Base-by-base conservation (phyloP, 2,329 filamentous ascomycete species). In the Drechslerella coelobrocha region DNA sequence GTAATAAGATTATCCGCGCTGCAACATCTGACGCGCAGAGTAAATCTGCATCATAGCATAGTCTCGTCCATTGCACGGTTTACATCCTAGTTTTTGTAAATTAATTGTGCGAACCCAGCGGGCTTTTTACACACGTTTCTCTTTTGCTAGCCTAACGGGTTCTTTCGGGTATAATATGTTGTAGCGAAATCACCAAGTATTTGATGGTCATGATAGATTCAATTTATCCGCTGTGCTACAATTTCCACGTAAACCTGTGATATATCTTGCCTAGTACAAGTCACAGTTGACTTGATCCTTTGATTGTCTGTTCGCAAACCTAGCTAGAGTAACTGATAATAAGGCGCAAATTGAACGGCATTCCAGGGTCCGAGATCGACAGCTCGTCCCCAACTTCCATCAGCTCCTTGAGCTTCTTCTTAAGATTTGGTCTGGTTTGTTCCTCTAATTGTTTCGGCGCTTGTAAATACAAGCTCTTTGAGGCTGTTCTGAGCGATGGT, bases 401-500 rank as follows among this genome's bases (percentile, higher is more conserved):
- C 73, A 99, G 79, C 24, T 96, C 91, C 26, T 79, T 80, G 66
- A 99, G 81, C 76, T 88, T 94, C 81, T 89, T 90, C 72, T 83
- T 82, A 72, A 99, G 81, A 77, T 99, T 97, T 0, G 87, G 86
- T 60, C 91, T 83, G 0, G 93, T 97, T 80, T 91, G 86, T 80
- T 91, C 86, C 77, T 96, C 91, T 60, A 99, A 81, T 73, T 89
- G 86, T 4, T 88, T 86, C 0, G 94, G 92, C 26, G 85, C 87
- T 74, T 92, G 91, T 83, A 96, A 94, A 79, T 97, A 99, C 45
- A 99, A 83, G 2, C 91, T 94, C 81, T 89, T 94, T 59, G 86
- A 85, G 75, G 93, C 88, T 0, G 86, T 86, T 52, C 92, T 85
- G 75, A 99, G 85, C 5, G 91, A 95, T 0, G 94, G 93, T 78